Conservation (phyloP, 2,329 filamentous ascomycete species). For the Colletotrichum tanaceti region DNA sequence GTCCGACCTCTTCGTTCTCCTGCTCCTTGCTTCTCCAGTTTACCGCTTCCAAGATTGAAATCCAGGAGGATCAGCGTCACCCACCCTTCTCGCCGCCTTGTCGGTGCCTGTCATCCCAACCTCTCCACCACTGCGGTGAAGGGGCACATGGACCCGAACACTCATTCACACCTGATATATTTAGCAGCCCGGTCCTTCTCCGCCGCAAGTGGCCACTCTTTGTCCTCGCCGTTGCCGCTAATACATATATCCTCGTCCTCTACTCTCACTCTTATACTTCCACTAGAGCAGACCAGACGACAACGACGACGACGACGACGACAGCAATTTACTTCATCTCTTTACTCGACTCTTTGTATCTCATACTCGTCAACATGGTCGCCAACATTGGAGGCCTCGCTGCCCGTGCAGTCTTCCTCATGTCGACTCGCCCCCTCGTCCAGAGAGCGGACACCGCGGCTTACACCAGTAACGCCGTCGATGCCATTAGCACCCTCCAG, state of each 20-base stretch:
- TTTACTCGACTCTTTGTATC: conserved; percentile 17
- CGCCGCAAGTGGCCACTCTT: conserved; percentile 20
- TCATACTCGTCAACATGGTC: conserved; percentile 38
- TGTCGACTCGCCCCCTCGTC: conserved; percentile 36
- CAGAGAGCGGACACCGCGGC: conserved; percentile 31
- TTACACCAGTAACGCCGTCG: conserved; percentile 51
- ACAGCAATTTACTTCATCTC: background rate
- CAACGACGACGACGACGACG: background rate
- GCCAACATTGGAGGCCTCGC: conserved; percentile 39
- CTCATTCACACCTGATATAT: conserved; percentile 35
- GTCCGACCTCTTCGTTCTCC: background rate
- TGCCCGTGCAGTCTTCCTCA: conserved; percentile 39
- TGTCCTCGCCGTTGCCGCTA: conserved; percentile 20
- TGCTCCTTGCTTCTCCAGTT: conserved; percentile 17
- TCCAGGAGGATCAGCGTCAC: conserved; percentile 30
- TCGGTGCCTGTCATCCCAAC: conserved; percentile 22
- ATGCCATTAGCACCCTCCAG: conserved; percentile 61
- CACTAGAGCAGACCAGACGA: conserved; percentile 7
- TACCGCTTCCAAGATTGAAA: conserved; percentile 27
- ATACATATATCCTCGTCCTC: conserved; percentile 35
- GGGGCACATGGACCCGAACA: conserved; percentile 34
- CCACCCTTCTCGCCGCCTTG: conserved; percentile 22
- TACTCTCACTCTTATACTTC: conserved; percentile 3
- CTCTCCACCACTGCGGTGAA: conserved; percentile 25
- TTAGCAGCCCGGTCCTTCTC: conserved; percentile 26